These are phyloP conservation scores for Fusarium ramigenum DNA, from an alignment of 2,329 filamentous ascomycete genomes.

Conservation along the genomic window DNA sequence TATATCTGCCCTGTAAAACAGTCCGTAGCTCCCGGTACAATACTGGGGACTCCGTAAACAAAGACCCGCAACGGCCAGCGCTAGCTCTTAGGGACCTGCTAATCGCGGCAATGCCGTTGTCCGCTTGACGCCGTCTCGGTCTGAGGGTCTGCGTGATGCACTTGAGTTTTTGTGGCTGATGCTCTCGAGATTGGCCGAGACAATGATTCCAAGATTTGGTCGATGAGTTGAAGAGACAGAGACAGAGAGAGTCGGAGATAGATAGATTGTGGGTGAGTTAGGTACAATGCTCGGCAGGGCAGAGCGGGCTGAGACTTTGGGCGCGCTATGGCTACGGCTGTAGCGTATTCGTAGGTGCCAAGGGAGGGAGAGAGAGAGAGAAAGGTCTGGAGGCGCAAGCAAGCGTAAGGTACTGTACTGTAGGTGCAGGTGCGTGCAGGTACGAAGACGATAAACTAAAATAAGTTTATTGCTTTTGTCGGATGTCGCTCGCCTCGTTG, in stretches of 20 bases:
- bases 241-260: not conserved
- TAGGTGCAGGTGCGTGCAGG: not conserved
- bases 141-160: constrained; percentile 11
- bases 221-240: not conserved
- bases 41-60: constrained; percentile 27
- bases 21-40: constrained; percentile 42
- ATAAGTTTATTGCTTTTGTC: constrained; percentile 26
- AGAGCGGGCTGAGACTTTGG: constrained; percentile 31
- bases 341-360: constrained; percentile 17
- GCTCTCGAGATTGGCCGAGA: not conserved
- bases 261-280: constrained; percentile 5
- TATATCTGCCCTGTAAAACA: constrained; percentile 27
- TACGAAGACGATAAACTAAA: not conserved
- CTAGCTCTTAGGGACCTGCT: constrained; percentile 36
- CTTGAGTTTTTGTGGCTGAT: not conserved
- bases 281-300: constrained; percentile 1
- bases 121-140: constrained; percentile 36
- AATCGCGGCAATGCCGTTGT: constrained; percentile 44
- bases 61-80: constrained; percentile 40
- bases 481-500: constrained; percentile 21
- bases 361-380: constrained; percentile 5
- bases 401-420: not conserved
- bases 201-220: not conserved
- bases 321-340: constrained; percentile 24
- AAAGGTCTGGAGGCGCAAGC: not conserved